Conservation (phyloP, 768 basidiomycete genomes). For the Suillus bovinus region DNA sequence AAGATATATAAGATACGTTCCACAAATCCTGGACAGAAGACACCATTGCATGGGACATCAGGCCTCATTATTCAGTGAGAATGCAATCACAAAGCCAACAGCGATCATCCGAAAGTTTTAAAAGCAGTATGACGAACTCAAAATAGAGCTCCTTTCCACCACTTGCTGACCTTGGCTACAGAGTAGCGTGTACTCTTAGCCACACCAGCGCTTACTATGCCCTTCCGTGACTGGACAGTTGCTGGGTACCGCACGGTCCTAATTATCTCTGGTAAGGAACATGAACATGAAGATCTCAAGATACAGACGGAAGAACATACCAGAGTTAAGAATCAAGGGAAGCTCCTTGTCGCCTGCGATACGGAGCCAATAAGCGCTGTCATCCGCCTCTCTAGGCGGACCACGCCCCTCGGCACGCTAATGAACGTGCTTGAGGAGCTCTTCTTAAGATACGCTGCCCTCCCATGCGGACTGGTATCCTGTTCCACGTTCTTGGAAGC, state of each 20-base stretch:
- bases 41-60: too few species aligned
- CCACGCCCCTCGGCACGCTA: conserved; percentile 30
- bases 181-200: conserved; percentile 78
- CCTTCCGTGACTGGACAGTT: conserved; percentile 82
- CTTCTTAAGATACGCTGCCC: conserved; percentile 68
- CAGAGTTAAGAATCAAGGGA: conserved; percentile 50
- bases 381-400: conserved; percentile 57
- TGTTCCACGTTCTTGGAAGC: conserved; percentile 61
- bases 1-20: too few species aligned
- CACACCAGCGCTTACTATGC: conserved; percentile 81
- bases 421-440: conserved; percentile 58
- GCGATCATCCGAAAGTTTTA: too few species aligned
- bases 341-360: conserved; percentile 67
- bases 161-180: conserved; percentile 79
- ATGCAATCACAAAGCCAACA: too few species aligned
- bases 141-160: conserved; percentile 53
- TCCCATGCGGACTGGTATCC: conserved; percentile 66
- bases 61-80: too few species aligned
- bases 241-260: conserved; percentile 81
- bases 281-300: not conserved
- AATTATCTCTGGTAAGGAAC: conserved; percentile 57
- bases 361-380: conserved; percentile 72
- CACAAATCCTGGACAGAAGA: too few species aligned
- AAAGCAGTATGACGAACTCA: conserved; percentile 10
- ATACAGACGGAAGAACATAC: conserved; percentile 36